Conservation (phyloP, 345 rosid species). For the Populus alba region DNA sequence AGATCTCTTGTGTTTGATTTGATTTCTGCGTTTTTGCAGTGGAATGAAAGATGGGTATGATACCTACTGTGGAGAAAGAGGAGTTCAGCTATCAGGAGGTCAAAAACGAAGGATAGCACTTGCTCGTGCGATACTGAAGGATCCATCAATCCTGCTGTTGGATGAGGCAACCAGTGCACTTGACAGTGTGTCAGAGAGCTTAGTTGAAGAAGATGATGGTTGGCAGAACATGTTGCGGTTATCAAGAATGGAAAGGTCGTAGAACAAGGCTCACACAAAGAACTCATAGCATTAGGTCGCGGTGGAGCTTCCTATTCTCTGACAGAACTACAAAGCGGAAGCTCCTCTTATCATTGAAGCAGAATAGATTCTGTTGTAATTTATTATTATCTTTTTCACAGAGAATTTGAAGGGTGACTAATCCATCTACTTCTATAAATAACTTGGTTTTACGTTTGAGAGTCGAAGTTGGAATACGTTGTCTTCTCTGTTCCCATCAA, state of each 20-base stretch:
- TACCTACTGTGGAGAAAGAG: constrained; percentile 64
- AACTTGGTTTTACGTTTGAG: too few species aligned
- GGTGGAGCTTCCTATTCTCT: constrained; percentile 45
- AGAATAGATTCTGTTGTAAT: too few species aligned
- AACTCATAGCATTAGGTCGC: constrained; percentile 41
- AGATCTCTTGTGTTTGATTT: not conserved
- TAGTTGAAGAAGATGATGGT: constrained; percentile 68
- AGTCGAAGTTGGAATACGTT: too few species aligned
- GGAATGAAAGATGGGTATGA: constrained; percentile 69
- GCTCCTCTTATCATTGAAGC: constrained; percentile 28
- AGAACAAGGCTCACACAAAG: constrained; percentile 55
- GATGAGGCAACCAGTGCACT: constrained; percentile 83
- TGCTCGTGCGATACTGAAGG: constrained; percentile 66
- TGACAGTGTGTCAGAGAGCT: constrained; percentile 54
- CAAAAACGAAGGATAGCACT: constrained; percentile 73
- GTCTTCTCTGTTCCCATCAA: too few species aligned
- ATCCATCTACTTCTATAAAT: too few species aligned
- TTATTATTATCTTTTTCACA: too few species aligned
- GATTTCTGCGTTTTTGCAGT: constrained; percentile 21
- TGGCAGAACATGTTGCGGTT: constrained; percentile 51
- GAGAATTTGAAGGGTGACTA: too few species aligned
- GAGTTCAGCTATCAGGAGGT: constrained; percentile 67
- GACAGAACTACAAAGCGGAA: constrained; percentile 33
- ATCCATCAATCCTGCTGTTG: constrained; percentile 57
- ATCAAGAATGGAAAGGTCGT: constrained; percentile 50